Evolutionary conservation across 345 rosid species (phyloP).

Genomic region (Cardamine chenopodiifolia): DNA sequence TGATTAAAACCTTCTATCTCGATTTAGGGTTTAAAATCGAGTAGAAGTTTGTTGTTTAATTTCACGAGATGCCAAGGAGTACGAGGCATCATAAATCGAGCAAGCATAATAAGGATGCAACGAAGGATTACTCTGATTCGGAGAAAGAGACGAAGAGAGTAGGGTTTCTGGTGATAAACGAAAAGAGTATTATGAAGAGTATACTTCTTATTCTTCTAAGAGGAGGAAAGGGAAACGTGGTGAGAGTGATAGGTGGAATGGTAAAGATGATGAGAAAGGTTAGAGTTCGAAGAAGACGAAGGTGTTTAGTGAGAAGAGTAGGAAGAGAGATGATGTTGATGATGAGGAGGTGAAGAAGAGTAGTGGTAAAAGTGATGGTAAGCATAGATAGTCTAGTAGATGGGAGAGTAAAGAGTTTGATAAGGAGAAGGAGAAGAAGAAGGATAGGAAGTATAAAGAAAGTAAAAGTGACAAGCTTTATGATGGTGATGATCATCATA

Average conservation of each 20-base stretch:
- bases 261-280: constrained; percentile 61
- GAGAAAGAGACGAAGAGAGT: constrained; percentile 66
- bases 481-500: constrained; percentile 53
- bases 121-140: constrained; percentile 80
- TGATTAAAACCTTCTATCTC: background rate
- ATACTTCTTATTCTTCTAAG: constrained; percentile 55
- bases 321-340: constrained; percentile 60
- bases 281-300: constrained; percentile 62
- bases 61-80: constrained; percentile 70
- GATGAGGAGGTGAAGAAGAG: constrained; percentile 57
- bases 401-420: constrained; percentile 63
- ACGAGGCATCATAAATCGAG: constrained; percentile 97
- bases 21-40: constrained; percentile 44
- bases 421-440: constrained; percentile 49
- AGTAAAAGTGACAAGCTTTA: constrained; percentile 56
- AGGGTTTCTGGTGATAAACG: constrained; percentile 62
- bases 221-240: constrained; percentile 63
- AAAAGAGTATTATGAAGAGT: constrained; percentile 61
- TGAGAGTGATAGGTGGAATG: constrained; percentile 81
- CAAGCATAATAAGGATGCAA: constrained; percentile 72
- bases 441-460: constrained; percentile 59
- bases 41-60: background rate
- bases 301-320: constrained; percentile 61
- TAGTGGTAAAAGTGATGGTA: constrained; percentile 65
- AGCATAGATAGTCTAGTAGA: constrained; percentile 64